phyloP scores from a whole-genome alignment of 495 filamentous ascomycete species.

The Astrothelium macrocarpum region DNA sequence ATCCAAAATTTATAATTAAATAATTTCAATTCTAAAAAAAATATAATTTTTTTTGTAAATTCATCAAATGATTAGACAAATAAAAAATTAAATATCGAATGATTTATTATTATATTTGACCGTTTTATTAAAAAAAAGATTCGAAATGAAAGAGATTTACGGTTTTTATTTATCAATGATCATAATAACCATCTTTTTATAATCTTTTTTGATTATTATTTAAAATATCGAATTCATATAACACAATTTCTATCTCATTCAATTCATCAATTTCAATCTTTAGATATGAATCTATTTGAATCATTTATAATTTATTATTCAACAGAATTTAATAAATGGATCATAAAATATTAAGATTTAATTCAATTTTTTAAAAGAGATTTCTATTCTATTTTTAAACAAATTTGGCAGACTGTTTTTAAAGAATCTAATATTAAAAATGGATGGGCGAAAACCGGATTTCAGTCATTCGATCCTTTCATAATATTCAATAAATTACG shows the following conservation, averaged over 20 bases:
- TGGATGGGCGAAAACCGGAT: neutral
- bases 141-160: neutral
- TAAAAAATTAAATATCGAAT: neutral
- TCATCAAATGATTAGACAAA: conserved; percentile 1
- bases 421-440: neutral
- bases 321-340: neutral
- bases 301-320: neutral
- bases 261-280: neutral
- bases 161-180: neutral
- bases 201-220: neutral
- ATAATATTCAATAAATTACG: neutral
- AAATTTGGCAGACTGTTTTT: neutral
- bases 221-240: neutral
- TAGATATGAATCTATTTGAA: neutral
- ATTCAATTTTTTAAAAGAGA: neutral
- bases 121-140: neutral
- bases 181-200: neutral
- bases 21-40: neutral
- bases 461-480: neutral
- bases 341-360: neutral
- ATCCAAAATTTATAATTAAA: neutral
- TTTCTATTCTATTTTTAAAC: neutral
- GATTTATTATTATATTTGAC: no score
- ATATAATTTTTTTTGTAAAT: neutral
- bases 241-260: neutral